These are phyloP conservation scores for Neospermospora avenae DNA, from an alignment of 2,329 filamentous ascomycete species.

Conservation along the genomic window DNA sequence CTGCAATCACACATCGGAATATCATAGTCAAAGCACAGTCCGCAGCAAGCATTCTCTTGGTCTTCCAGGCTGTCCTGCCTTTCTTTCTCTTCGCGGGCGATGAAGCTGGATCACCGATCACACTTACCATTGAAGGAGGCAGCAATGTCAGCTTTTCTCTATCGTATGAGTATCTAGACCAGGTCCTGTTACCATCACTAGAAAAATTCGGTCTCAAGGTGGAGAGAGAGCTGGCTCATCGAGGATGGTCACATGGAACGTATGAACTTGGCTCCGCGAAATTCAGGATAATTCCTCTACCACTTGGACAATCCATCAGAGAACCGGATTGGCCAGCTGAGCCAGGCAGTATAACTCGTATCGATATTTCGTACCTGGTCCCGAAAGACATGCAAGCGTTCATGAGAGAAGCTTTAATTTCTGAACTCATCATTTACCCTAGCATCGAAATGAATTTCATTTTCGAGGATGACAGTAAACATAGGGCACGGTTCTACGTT, in stretches of 20 bases:
- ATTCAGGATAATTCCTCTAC: slow-evolving; percentile 44
- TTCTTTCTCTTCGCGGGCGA: slow-evolving; percentile 55
- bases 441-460: slow-evolving; percentile 44
- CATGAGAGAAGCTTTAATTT: slow-evolving; percentile 41
- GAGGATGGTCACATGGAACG: slow-evolving; percentile 46
- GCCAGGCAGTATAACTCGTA: slow-evolving; percentile 38
- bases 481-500: slow-evolving; percentile 51
- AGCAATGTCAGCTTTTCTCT: slow-evolving; percentile 57
- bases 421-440: slow-evolving; percentile 43
- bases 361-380: slow-evolving; percentile 51
- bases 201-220: slow-evolving; percentile 50
- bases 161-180: slow-evolving; percentile 61
- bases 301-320: slow-evolving; percentile 39
- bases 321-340: slow-evolving; percentile 30
- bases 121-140: slow-evolving; percentile 52
- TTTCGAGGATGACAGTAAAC: slow-evolving; percentile 48
- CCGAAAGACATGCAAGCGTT: slow-evolving; percentile 43
- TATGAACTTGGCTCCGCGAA: slow-evolving; percentile 36
- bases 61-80: slow-evolving; percentile 59
- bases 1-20: slow-evolving; percentile 36
- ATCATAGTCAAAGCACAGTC: slow-evolving; percentile 50
- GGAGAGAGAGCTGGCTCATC: slow-evolving; percentile 42
- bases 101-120: slow-evolving; percentile 42
- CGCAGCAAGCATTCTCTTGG: slow-evolving; percentile 53
- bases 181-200: slow-evolving; percentile 55